Evolutionary conservation across 2,329 filamentous ascomycete species (phyloP).

Genomic region (Dactylellina parvicollis): DNA sequence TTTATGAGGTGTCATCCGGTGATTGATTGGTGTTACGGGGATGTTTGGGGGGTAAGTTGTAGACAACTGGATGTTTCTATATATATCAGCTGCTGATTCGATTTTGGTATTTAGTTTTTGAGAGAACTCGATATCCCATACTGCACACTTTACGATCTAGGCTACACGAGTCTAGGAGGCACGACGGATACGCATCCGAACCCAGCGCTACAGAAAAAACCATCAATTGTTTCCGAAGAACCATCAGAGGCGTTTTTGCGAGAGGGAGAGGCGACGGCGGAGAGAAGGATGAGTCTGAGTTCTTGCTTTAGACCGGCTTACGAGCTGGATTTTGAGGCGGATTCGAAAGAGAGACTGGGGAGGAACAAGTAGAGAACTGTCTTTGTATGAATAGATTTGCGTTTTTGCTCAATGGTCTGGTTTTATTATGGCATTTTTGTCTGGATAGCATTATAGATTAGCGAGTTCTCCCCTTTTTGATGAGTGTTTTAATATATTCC

Average conservation of each 20-base stretch:
- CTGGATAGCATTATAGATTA: not conserved
- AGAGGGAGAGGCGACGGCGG: slow-evolving; percentile 59
- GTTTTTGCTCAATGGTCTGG: not conserved
- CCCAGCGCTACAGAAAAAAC: slow-evolving; percentile 70
- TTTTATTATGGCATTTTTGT: not conserved
- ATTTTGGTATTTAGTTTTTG: slow-evolving; percentile 71
- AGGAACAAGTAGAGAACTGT: slow-evolving; percentile 69
- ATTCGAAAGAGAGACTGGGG: slow-evolving; percentile 81
- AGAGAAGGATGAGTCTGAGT: slow-evolving; percentile 58
- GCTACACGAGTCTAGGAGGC: slow-evolving; percentile 92
- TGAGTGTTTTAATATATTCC: not conserved
- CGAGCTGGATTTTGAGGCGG: slow-evolving; percentile 75
- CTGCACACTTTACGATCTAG: slow-evolving; percentile 84
- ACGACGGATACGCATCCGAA: slow-evolving; percentile 90
- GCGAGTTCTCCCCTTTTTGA: not conserved
- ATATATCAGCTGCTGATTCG: slow-evolving; percentile 21
- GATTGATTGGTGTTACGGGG: slow-evolving; percentile 95
- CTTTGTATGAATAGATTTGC: not conserved
- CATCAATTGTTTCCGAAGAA: slow-evolving; percentile 49
- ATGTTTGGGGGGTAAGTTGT: slow-evolving; percentile 86
- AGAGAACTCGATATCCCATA: slow-evolving; percentile 81
- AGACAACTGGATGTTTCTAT: not conserved
- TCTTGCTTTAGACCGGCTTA: slow-evolving; percentile 75
- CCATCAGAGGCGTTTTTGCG: slow-evolving; percentile 18
- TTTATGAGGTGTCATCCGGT: slow-evolving; percentile 96